phyloP scores from a whole-genome alignment of 371 early-diverging fungal species.

The Vairimorpha apis region DNA sequence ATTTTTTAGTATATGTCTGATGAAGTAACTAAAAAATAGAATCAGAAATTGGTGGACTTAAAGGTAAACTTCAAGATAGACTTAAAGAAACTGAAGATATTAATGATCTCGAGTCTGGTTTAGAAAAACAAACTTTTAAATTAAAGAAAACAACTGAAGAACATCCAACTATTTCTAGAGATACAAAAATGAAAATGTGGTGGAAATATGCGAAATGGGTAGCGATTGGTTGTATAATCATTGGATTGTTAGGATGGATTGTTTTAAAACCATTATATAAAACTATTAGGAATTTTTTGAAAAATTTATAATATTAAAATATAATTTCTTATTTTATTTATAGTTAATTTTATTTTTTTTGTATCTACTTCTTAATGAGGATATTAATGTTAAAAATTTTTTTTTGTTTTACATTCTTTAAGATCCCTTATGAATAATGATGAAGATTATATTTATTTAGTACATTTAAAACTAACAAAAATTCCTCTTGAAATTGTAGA shows the following conservation, averaged over 20 bases:
- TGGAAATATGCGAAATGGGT: slow-evolving; percentile 57
- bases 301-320: no score
- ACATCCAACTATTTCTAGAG: slow-evolving; percentile 41
- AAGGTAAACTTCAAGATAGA: slow-evolving; percentile 56
- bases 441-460: background rate
- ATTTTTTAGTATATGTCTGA: no score
- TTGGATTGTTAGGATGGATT: slow-evolving; percentile 38
- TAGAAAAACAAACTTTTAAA: slow-evolving; percentile 41
- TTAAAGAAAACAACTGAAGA: slow-evolving; percentile 46
- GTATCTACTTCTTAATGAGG: background rate
- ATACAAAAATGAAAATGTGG: slow-evolving; percentile 52
- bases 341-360: no score
- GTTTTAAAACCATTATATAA: slow-evolving; percentile 25
- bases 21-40: slow-evolving; percentile 58
- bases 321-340: no score
- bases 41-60: slow-evolving; percentile 53
- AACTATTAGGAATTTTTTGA: no score
- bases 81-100: slow-evolving; percentile 57
- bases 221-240: slow-evolving; percentile 25
- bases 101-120: slow-evolving; percentile 38
- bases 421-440: no score
- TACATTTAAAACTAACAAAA: slow-evolving; percentile 20
- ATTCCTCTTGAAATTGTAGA: slow-evolving; percentile 24
- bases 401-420: background rate
- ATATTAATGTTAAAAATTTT: background rate